Conservation (phyloP, 345 rosid genomes). For the Leavenworthia alabamica region DNA sequence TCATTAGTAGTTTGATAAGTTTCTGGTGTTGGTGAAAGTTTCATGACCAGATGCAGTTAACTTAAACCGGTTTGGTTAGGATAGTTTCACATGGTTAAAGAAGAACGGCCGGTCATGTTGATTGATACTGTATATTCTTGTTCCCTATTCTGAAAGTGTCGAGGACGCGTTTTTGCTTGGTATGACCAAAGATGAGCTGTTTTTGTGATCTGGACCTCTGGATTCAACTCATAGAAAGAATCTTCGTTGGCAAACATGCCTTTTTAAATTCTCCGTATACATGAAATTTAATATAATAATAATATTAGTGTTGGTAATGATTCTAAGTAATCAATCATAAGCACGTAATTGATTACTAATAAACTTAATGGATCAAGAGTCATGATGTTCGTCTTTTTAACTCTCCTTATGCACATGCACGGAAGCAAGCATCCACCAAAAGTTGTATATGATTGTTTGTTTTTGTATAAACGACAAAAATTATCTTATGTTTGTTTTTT, state of each 20-base stretch:
- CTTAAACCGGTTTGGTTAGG: neutral
- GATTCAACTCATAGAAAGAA: constrained; percentile 10
- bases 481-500: neutral
- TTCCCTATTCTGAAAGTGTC: neutral
- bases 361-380: constrained; percentile 8
- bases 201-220: constrained; percentile 16
- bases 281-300: neutral
- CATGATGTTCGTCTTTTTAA: constrained; percentile 20
- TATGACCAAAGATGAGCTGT: constrained; percentile 22
- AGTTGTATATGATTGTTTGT: constrained; percentile 7
- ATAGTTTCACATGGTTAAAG: neutral
- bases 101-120: neutral
- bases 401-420: constrained; percentile 15
- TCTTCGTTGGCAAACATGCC: constrained; percentile 28
- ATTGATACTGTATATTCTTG: too few species aligned
- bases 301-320: constrained; percentile 10
- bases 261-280: neutral
- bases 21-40: neutral
- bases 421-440: neutral
- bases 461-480: neutral
- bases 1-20: neutral
- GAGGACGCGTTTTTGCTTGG: constrained; percentile 16
- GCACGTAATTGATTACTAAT: constrained; percentile 7
- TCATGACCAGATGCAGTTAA: neutral
- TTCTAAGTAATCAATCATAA: constrained; percentile 28